Percentiles rank a stretch among this genome's conserved stretches.
Conservation (phyloP, 306 rosid genomes). For the Corylus heterophylla region DNA sequence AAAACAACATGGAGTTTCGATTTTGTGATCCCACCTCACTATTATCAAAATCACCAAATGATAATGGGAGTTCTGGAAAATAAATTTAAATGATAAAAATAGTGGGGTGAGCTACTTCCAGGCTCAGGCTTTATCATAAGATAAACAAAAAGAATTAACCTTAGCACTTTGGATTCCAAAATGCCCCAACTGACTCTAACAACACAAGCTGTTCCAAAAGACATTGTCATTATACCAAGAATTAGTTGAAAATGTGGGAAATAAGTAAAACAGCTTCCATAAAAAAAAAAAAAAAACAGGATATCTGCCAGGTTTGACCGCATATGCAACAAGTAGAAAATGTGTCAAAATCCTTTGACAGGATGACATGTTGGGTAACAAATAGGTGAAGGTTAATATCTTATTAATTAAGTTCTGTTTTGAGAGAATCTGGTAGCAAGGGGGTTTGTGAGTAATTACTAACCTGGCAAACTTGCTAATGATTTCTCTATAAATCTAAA, state of each 20-base stretch:
- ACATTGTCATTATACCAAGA: background rate
- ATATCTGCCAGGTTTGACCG: background rate
- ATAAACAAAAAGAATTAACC: background rate
- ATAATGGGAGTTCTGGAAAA: background rate
- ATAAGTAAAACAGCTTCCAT: constrained; percentile 1
- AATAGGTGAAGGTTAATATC: background rate
- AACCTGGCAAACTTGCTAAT: background rate
- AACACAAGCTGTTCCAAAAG: background rate
- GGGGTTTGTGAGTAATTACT: background rate
- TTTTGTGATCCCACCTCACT: background rate
- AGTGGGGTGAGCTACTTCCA: background rate
- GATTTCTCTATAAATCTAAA: background rate
- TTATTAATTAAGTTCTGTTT: background rate
- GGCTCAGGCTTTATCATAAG: background rate
- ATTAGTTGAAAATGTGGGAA: background rate
- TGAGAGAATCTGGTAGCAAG: background rate
- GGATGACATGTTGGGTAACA: background rate
- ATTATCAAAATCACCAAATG: background rate
- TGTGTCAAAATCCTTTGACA: constrained; percentile 2
- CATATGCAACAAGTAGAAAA: background rate
- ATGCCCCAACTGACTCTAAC: background rate
- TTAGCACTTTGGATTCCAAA: background rate
- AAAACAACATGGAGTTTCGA: background rate
- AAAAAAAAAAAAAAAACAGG: background rate
- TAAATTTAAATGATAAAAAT: background rate